These are phyloP conservation scores for Kodamaea kaohsiungensis DNA, from an alignment of 805 yeast genomes.

Conservation along the genomic window DNA sequence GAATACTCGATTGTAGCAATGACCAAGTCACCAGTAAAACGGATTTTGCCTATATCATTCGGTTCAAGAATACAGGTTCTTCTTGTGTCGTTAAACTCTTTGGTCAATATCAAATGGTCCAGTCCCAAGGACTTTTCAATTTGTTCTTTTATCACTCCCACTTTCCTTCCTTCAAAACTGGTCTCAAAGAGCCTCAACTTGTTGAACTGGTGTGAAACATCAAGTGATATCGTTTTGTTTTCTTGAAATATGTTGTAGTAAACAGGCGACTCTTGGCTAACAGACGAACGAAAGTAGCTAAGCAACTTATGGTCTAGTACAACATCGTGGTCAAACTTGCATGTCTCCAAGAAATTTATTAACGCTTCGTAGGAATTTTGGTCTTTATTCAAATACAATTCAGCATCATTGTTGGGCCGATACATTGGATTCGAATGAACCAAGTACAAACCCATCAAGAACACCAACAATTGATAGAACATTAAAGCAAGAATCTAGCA, in stretches of 20 bases:
- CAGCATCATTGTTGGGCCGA: background rate
- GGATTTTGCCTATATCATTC: constrained; percentile 3
- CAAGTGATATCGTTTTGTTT: constrained; percentile 7
- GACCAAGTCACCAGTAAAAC: constrained; percentile 5
- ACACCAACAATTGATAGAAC: background rate
- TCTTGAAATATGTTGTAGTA: constrained; percentile 7
- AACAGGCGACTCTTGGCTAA: background rate
- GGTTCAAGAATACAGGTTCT: constrained; percentile 5
- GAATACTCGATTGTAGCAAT: constrained; percentile 3
- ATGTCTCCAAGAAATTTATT: background rate
- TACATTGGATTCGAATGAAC: background rate
- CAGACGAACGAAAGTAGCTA: background rate
- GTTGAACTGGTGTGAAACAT: background rate
- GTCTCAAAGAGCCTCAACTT: background rate
- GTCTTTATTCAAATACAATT: background rate
- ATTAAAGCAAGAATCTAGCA: constrained; percentile 1
- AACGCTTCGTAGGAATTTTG: constrained; percentile 1
- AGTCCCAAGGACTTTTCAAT: background rate
- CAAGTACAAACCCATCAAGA: background rate
- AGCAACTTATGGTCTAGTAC: constrained; percentile 1
- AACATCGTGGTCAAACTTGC: background rate
- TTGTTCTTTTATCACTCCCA: background rate
- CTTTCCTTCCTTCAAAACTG: background rate
- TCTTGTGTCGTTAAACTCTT: background rate
- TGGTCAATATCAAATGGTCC: background rate